These are phyloP conservation scores for Coix lacrymajobi DNA, from an alignment of 176 grass and related monocot genomes.

Conservation along the genomic window DNA sequence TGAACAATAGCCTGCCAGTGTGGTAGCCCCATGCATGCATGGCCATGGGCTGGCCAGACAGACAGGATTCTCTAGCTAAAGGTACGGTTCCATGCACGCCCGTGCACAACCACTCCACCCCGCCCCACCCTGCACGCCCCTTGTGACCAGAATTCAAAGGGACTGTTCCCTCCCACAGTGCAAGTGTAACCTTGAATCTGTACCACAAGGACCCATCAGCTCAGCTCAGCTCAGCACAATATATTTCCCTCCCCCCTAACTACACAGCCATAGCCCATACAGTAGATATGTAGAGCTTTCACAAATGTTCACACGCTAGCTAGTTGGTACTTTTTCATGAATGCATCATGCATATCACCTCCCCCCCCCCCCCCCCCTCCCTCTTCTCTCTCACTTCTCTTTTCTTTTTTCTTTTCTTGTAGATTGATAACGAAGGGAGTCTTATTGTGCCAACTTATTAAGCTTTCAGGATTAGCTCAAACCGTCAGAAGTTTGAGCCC, in stretches of 20 bases:
- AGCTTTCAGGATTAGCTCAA: neutral
- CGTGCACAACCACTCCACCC: conserved; percentile 41
- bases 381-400: neutral
- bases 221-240: neutral
- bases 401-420: neutral
- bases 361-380: neutral
- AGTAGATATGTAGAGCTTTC: conserved; percentile 10
- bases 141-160: conserved; percentile 67
- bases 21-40: conserved; percentile 30
- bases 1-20: conserved; percentile 10
- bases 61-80: conserved; percentile 47
- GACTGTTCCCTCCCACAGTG: conserved; percentile 46
- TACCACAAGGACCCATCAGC: conserved; percentile 32
- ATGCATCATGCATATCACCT: conserved; percentile 13
- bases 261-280: neutral
- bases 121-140: conserved; percentile 12
- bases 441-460: neutral
- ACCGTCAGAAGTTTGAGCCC: neutral
- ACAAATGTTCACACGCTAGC: neutral
- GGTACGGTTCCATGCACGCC: conserved; percentile 61
- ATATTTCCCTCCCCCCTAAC: neutral
- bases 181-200: conserved; percentile 37
- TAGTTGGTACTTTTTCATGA: neutral
- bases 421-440: neutral
- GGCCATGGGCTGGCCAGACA: conserved; percentile 12